Conservation (phyloP, 2,329 filamentous ascomycete species). For the Colletotrichum phormii region DNA sequence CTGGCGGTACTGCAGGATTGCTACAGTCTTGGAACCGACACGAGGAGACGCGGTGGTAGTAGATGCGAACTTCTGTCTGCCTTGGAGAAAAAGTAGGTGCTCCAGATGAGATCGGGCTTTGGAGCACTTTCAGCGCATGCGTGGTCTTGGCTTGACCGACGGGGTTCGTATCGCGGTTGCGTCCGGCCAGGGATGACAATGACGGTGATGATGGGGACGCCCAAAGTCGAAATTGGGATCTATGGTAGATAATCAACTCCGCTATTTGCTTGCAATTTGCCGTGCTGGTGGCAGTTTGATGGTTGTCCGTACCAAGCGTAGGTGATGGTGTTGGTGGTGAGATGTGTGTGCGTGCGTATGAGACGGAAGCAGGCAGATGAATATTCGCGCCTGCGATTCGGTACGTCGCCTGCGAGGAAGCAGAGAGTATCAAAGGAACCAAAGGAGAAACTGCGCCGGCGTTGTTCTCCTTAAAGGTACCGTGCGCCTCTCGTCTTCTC, state of each 20-base stretch:
- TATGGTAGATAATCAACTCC: too few species aligned
- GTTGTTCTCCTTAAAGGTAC: slow-evolving; percentile 1
- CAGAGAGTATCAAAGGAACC: not conserved
- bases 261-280: not conserved
- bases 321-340: not conserved
- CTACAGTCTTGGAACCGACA: not conserved
- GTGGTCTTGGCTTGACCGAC: not conserved
- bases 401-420: slow-evolving; percentile 1
- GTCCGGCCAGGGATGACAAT: not conserved
- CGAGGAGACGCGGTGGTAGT: too few species aligned
- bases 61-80: too few species aligned
- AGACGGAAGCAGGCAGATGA: not conserved
- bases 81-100: not conserved
- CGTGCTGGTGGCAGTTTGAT: not conserved
- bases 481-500: not conserved
- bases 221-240: too few species aligned
- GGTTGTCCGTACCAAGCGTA: not conserved
- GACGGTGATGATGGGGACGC: not conserved
- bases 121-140: not conserved
- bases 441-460: not conserved
- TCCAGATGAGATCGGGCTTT: not conserved
- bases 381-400: slow-evolving; percentile 2
- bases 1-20: not conserved
- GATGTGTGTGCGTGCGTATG: not conserved
- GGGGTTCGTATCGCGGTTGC: not conserved